Evolutionary conservation across 2,329 filamentous ascomycete genomes (phyloP).

Genomic region (Malbranchea zuffiana): DNA sequence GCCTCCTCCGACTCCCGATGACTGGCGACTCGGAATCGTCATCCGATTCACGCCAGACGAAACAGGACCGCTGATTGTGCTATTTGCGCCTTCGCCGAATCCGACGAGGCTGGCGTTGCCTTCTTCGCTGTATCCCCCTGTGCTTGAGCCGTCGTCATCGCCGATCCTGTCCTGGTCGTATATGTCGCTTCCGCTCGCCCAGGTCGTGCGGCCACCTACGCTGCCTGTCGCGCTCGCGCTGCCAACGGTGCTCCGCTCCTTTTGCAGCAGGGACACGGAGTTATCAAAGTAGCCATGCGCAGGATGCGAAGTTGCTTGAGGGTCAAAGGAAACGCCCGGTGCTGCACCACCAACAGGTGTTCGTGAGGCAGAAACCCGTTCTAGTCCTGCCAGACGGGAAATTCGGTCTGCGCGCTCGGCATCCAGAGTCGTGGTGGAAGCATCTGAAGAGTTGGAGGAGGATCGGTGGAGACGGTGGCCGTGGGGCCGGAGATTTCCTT

Average conservation of each 20-base stretch:
- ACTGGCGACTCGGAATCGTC: constrained; percentile 21
- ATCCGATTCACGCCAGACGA: constrained; percentile 46
- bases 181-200: constrained; percentile 54
- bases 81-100: constrained; percentile 84
- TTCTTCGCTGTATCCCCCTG: constrained; percentile 71
- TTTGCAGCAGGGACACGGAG: constrained; percentile 38
- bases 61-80: constrained; percentile 67
- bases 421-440: constrained; percentile 65
- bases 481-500: constrained; percentile 60
- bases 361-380: constrained; percentile 58
- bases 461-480: constrained; percentile 43
- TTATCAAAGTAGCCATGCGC: constrained; percentile 72
- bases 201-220: constrained; percentile 54
- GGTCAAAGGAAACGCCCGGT: constrained; percentile 6
- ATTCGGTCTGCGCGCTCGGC: constrained; percentile 92
- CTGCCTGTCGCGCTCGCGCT: constrained; percentile 73
- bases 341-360: constrained; percentile 1
- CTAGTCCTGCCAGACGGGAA: constrained; percentile 83
- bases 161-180: constrained; percentile 59
- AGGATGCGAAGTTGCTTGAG: constrained; percentile 32
- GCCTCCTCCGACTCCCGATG: constrained; percentile 26
- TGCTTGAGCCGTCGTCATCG: constrained; percentile 51
- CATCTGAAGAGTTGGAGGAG: constrained; percentile 46
- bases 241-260: constrained; percentile 82
- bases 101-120: constrained; percentile 78